Base-by-base conservation (phyloP, 1,284 basidiomycete genomes). In the Grifola frondosa region DNA sequence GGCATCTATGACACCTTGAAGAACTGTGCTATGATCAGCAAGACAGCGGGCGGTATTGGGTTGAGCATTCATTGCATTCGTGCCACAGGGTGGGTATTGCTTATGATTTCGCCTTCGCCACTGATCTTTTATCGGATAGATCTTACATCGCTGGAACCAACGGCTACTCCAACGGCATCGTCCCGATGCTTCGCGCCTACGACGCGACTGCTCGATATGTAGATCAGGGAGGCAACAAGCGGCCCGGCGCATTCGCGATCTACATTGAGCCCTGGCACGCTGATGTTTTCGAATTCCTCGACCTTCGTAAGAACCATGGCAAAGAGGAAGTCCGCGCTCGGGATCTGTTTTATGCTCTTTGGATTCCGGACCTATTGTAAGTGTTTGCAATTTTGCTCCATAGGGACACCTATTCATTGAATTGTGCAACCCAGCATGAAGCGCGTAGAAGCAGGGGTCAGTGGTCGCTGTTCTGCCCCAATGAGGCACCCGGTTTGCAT, bases 1-100 rank as follows among this genome's bases (percentile, higher is more conserved):
- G 97, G 96, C 30, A 99, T 99, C 66, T 99, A 99, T 68, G 95
- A 98, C 63, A 99, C 96, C 1, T 79, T 99, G 59, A 99, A 97
- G 77, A 91, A 84, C 49, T 99, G 97, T 64, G 97, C 97, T 3
- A 95, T 97, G 90, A 99, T 99, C 67, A 96, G 92, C 63, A 99
- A 99, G 78, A 97, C 93, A 19, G 97, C 97, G 29, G 96, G 96
- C 59, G 97, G 96, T 55, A 98, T 99, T 62, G 97, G 97, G 52
- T 73, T 99, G 48, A 93, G 79, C 70, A 97, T 99, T 56, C 95
- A 98, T 74, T 90, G 88, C 68, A 98, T 99, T 59, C 89, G 97
- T 42, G 93, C 94, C 20, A 98, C 96, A 48, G 96, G 96, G 79
- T 89, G 60, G 19, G 79, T 19, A 16, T 9, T 16, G 12, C 15